A percentile compares a stretch with the other conserved stretches of the same genome.
These are phyloP conservation scores for Saccharomycopsis synnaedendra DNA, from an alignment of 805 yeast species.

Conservation along the genomic window DNA sequence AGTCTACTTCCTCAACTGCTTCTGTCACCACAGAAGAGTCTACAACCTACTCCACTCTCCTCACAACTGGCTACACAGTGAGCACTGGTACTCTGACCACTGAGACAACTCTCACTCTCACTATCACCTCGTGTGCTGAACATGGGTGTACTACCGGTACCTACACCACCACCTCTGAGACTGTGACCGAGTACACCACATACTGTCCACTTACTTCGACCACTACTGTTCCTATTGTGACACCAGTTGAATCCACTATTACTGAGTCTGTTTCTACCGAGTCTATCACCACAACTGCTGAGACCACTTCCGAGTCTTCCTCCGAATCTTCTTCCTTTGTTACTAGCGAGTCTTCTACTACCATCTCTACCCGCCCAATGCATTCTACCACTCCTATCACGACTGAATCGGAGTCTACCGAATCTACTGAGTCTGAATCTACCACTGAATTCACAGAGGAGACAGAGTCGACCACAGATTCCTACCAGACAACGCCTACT, in stretches of 20 bases:
- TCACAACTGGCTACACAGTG: conserved; percentile 1
- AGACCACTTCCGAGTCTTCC: neutral
- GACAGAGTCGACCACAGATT: too few species aligned
- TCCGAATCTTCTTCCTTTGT: neutral
- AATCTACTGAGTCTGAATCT: too few species aligned
- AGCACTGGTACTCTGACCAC: neutral
- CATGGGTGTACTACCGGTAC: neutral
- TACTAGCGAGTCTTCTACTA: neutral
- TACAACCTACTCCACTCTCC: neutral
- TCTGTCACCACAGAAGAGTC: neutral
- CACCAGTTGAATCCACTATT: neutral
- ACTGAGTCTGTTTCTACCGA: neutral
- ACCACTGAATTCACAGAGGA: too few species aligned
- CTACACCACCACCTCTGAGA: neutral
- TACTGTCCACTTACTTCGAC: neutral
- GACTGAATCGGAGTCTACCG: too few species aligned
- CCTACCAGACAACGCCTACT: too few species aligned
- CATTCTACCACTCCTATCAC: too few species aligned
- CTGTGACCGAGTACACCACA: neutral
- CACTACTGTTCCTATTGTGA: neutral
- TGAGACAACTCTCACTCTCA: neutral
- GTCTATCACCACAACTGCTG: neutral
- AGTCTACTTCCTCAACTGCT: neutral
- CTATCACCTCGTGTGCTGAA: conserved; percentile 2
- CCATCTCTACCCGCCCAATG: neutral